Evolutionary conservation across 495 filamentous ascomycete genomes (phyloP).

Genomic region (Pyrenula aspistea): DNA sequence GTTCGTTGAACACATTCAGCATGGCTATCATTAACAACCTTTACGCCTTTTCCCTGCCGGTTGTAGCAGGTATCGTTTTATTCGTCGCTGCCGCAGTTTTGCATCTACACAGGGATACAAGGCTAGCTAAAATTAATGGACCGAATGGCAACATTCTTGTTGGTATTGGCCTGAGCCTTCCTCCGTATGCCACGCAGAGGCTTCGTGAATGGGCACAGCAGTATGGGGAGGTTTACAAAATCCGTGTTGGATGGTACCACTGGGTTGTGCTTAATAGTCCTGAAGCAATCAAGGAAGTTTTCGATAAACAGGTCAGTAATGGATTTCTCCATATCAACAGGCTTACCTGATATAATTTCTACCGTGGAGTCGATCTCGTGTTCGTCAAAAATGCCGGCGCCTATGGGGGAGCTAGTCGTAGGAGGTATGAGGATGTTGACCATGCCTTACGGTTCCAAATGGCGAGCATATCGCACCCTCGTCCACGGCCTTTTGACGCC

Average conservation of each 20-base stretch:
- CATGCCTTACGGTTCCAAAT: constrained; percentile 9
- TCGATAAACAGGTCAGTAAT: constrained; percentile 27
- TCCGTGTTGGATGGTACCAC: constrained; percentile 26
- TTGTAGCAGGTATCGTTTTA: too few relatives aligned
- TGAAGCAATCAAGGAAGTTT: constrained; percentile 24
- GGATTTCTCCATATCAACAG: too few relatives aligned
- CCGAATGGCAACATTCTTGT: constrained; percentile 11
- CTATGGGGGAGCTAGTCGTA: constrained; percentile 9
- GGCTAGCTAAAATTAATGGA: constrained; percentile 8
- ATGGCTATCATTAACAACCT: too few relatives aligned
- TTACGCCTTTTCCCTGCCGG: too few relatives aligned
- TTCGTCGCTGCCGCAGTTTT: too few relatives aligned
- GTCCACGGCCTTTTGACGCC: constrained; percentile 2
- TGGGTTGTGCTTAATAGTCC: constrained; percentile 28
- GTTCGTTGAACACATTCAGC: too few relatives aligned
- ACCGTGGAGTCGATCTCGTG: too few relatives aligned
- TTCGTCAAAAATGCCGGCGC: too few relatives aligned
- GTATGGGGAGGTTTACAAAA: too few relatives aligned
- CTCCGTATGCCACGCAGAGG: constrained; percentile 4
- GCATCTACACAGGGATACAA: constrained; percentile 6
- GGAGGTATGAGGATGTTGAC: constrained; percentile 15
- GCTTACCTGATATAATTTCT: too few relatives aligned
- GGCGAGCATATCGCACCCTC: constrained; percentile 7
- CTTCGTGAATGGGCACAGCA: constrained; percentile 16
- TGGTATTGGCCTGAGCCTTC: constrained; percentile 12